A percentile compares a stretch with the other conserved stretches of the same genome.
phyloP scores from a whole-genome alignment of 1,284 basidiomycete genomes.

The Tranzscheliella williamsii region DNA sequence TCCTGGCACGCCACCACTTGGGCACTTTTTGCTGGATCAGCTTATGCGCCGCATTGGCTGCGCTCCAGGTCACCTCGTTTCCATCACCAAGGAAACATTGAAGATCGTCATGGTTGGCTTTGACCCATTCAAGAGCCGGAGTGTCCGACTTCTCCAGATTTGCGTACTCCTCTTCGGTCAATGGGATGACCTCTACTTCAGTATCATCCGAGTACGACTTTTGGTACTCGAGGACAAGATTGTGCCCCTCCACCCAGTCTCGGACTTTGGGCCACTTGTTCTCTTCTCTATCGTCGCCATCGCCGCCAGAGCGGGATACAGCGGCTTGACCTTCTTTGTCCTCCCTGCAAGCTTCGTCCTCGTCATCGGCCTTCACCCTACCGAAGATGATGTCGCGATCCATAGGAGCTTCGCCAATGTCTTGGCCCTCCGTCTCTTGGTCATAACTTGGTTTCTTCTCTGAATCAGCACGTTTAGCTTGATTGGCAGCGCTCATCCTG shows the following conservation, averaged over 20 bases:
- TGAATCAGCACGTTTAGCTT: constrained; percentile 5
- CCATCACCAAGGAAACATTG: constrained; percentile 32
- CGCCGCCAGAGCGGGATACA: not conserved
- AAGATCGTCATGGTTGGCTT: constrained; percentile 37
- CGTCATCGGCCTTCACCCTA: constrained; percentile 16
- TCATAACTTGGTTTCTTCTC: constrained; percentile 9
- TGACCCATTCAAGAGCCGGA: constrained; percentile 47
- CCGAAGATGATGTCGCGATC: constrained; percentile 39
- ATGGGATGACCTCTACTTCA: constrained; percentile 46
- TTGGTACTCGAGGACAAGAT: constrained; percentile 55
- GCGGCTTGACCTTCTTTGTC: constrained; percentile 33
- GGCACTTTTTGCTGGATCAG: constrained; percentile 38
- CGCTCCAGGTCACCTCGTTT: constrained; percentile 34
- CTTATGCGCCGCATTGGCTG: constrained; percentile 25
- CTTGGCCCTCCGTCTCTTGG: constrained; percentile 21
- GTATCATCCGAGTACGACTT: constrained; percentile 42
- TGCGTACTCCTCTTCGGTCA: constrained; percentile 43
- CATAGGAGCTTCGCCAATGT: constrained; percentile 47
- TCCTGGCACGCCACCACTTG: constrained; percentile 24
- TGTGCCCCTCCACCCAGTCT: constrained; percentile 56
- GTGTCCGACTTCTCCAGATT: constrained; percentile 23
- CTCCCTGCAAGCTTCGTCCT: constrained; percentile 27
- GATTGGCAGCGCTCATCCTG: not conserved
- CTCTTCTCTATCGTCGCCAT: constrained; percentile 9
- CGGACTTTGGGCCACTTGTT: constrained; percentile 41